These are phyloP conservation scores for Macrophomina phaseolina DNA, from an alignment of 2,329 filamentous ascomycete genomes.

Conservation along the genomic window DNA sequence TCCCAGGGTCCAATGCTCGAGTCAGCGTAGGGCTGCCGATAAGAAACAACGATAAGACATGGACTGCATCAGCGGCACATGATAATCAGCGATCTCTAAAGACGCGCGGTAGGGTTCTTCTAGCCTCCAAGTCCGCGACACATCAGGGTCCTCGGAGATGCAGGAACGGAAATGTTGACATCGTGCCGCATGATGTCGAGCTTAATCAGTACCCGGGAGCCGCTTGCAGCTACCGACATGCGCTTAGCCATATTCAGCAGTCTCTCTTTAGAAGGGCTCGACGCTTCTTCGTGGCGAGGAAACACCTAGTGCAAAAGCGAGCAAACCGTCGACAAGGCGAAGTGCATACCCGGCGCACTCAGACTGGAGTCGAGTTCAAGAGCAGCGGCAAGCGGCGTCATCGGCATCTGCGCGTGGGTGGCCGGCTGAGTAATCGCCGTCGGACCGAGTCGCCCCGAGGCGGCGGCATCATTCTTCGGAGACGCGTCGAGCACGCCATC, in stretches of 20 bases:
- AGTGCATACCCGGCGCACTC: neutral
- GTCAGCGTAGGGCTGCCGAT: neutral
- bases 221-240: neutral
- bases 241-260: neutral
- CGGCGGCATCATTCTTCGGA: conserved; percentile 6
- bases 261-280: neutral
- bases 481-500: conserved; percentile 24
- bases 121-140: no score
- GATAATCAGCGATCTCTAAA: neutral
- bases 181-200: neutral
- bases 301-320: neutral
- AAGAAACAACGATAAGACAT: neutral
- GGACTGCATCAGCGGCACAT: neutral
- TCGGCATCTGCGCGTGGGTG: neutral
- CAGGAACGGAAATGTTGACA: neutral
- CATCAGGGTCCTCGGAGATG: neutral
- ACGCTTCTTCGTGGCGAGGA: neutral
- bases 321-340: neutral
- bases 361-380: neutral
- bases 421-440: conserved; percentile 10
- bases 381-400: neutral
- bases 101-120: no score
- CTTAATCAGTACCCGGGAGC: neutral
- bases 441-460: conserved; percentile 15
- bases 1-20: conserved; percentile 8